Conservation (phyloP, 306 rosid genomes). For the Psophocarpus tetragonolobus region DNA sequence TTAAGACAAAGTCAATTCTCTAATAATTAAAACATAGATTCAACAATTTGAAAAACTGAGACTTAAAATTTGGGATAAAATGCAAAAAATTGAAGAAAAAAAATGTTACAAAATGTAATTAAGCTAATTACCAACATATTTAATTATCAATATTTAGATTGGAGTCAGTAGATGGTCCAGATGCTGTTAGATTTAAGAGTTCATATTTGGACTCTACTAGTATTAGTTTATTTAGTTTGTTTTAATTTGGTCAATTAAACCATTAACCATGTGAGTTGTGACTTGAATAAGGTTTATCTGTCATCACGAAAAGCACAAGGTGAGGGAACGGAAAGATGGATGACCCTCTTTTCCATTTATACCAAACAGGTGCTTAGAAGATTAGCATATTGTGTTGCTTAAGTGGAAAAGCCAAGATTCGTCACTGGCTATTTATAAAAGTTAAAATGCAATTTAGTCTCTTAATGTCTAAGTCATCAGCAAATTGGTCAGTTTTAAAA, state of each 20-base stretch:
- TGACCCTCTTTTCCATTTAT: slow-evolving; percentile 16
- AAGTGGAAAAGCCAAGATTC: slow-evolving; percentile 9
- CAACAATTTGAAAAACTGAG: no score
- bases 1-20: no score
- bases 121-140: no score
- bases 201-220: not conserved
- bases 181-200: not conserved
- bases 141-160: not conserved
- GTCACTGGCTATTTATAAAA: not conserved
- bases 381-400: slow-evolving; percentile 23
- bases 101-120: no score
- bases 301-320: slow-evolving; percentile 5
- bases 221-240: not conserved
- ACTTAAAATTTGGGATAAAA: no score
- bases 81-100: no score
- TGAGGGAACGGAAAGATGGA: not conserved
- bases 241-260: not conserved
- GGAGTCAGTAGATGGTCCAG: not conserved
- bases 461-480: not conserved
- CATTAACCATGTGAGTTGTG: slow-evolving; percentile 6
- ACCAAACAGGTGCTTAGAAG: slow-evolving; percentile 13
- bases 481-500: not conserved
- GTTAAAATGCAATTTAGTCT: not conserved
- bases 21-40: no score
- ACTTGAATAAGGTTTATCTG: slow-evolving; percentile 16